These are phyloP conservation scores for Fragaria nilgerrensis DNA, from an alignment of 306 rosid genomes.

Conservation along the genomic window DNA sequence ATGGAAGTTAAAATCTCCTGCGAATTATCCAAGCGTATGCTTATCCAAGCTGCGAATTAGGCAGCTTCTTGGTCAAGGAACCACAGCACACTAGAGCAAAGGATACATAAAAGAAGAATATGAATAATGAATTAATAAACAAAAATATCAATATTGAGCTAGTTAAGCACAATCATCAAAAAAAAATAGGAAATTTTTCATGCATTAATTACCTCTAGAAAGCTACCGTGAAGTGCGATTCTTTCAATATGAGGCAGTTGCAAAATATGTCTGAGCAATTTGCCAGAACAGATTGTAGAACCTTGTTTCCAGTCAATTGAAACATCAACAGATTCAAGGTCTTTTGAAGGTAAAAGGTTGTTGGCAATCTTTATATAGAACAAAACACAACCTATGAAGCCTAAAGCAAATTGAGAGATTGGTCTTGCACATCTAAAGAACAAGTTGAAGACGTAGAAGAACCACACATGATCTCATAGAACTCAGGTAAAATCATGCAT, in stretches of 20 bases:
- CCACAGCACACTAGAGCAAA: constrained; percentile 46
- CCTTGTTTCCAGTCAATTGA: constrained; percentile 12
- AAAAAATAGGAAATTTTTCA: too few relatives aligned
- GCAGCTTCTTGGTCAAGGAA: constrained; percentile 38
- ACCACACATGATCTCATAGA: too few relatives aligned
- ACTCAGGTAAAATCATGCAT: too few relatives aligned
- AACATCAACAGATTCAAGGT: constrained; percentile 44
- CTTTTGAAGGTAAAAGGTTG: background rate
- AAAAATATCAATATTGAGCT: background rate
- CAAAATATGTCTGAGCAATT: constrained; percentile 37
- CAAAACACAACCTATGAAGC: too few relatives aligned
- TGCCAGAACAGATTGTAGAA: constrained; percentile 26
- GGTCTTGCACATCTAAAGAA: too few relatives aligned
- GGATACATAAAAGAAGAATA: background rate
- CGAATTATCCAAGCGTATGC: constrained; percentile 42
- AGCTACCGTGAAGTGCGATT: constrained; percentile 41
- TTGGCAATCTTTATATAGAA: too few relatives aligned
- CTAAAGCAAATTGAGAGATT: too few relatives aligned
- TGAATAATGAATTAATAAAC: background rate
- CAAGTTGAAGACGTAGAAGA: too few relatives aligned
- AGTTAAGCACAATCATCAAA: background rate
- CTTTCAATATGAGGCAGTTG: constrained; percentile 33
- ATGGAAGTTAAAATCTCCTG: constrained; percentile 42
- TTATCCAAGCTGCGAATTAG: constrained; percentile 29
- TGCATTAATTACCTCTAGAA: constrained; percentile 46